These are phyloP conservation scores for Phytophthora constricta DNA, from an alignment of 352 stramenopile species.

Conservation along the genomic window DNA sequence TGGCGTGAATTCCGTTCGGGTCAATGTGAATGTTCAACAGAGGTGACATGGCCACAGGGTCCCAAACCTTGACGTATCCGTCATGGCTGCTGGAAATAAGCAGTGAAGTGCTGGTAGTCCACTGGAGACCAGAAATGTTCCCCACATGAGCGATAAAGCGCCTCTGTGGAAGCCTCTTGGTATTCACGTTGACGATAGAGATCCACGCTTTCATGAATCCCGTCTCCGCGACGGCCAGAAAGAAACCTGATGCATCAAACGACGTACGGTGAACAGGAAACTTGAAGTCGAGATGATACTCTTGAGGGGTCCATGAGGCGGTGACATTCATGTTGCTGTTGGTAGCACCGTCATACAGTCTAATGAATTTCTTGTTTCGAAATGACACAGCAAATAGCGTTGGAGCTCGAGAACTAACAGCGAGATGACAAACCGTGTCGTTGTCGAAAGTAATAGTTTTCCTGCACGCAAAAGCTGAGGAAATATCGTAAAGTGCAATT, in stretches of 20 bases:
- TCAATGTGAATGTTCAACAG: constrained; percentile 54
- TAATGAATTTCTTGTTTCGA: constrained; percentile 35
- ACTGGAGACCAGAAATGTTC: constrained; percentile 56
- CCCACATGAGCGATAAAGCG: constrained; percentile 66
- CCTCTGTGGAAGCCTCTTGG: constrained; percentile 20
- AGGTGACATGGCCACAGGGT: constrained; percentile 31
- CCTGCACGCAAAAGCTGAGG: constrained; percentile 9
- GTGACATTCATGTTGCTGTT: background rate
- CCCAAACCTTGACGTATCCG: constrained; percentile 77
- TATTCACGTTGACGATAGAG: constrained; percentile 47
- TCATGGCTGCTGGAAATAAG: constrained; percentile 59
- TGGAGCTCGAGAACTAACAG: constrained; percentile 3
- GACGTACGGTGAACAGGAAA: constrained; percentile 47
- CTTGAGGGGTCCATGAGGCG: background rate
- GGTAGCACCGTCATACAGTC: constrained; percentile 20
- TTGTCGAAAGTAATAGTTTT: constrained; percentile 12
- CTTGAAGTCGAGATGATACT: constrained; percentile 37
- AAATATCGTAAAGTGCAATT: constrained; percentile 25
- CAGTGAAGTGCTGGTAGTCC: constrained; percentile 49
- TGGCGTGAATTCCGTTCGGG: constrained; percentile 46
- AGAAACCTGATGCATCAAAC: constrained; percentile 48
- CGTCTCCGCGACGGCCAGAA: constrained; percentile 49
- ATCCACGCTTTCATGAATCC: constrained; percentile 64
- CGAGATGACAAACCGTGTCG: constrained; percentile 36
- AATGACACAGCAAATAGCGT: constrained; percentile 32